These are phyloP conservation scores for Sistotremastrum suecicum DNA, from an alignment of 768 basidiomycete genomes.

Conservation along the genomic window DNA sequence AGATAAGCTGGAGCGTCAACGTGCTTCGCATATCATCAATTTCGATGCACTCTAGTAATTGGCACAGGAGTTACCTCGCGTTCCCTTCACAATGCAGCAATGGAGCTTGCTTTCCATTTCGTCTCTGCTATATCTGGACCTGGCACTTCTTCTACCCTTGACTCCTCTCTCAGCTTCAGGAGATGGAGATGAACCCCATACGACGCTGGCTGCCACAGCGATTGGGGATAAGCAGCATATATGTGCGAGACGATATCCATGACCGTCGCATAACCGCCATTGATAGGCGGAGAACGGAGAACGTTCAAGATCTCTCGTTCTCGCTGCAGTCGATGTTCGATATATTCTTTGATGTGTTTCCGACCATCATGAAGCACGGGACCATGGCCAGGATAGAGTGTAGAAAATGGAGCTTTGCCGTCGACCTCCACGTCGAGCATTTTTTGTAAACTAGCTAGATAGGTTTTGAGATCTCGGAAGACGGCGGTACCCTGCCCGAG, in stretches of 20 bases:
- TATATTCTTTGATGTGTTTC: slow-evolving; percentile 53
- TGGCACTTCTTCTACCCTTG: slow-evolving; percentile 32
- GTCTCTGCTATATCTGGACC: slow-evolving; percentile 36
- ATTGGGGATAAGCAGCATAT: slow-evolving; percentile 59
- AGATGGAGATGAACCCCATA: slow-evolving; percentile 56
- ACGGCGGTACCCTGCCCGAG: slow-evolving; percentile 84
- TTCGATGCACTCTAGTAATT: slow-evolving; percentile 73
- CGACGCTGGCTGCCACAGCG: slow-evolving; percentile 62
- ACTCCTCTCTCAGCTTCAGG: slow-evolving; percentile 55
- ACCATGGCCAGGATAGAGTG: slow-evolving; percentile 85
- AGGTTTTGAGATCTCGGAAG: slow-evolving; percentile 69
- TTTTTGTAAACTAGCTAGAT: slow-evolving; percentile 47
- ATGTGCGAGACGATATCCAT: slow-evolving; percentile 51
- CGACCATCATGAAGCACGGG: slow-evolving; percentile 55
- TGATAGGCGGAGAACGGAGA: slow-evolving; percentile 24
- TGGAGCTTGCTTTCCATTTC: too few species aligned
- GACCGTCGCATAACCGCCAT: slow-evolving; percentile 28
- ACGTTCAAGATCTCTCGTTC: slow-evolving; percentile 62
- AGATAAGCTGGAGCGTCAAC: slow-evolving; percentile 81
- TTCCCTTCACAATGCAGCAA: too few species aligned
- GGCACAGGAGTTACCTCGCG: too few species aligned
- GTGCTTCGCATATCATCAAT: slow-evolving; percentile 90
- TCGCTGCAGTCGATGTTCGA: slow-evolving; percentile 65
- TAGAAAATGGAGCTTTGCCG: slow-evolving; percentile 25
- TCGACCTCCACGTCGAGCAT: slow-evolving; percentile 26